Evolutionary conservation across 2,329 filamentous ascomycete genomes (phyloP).

Genomic region (Aureobasidium sp.): DNA sequence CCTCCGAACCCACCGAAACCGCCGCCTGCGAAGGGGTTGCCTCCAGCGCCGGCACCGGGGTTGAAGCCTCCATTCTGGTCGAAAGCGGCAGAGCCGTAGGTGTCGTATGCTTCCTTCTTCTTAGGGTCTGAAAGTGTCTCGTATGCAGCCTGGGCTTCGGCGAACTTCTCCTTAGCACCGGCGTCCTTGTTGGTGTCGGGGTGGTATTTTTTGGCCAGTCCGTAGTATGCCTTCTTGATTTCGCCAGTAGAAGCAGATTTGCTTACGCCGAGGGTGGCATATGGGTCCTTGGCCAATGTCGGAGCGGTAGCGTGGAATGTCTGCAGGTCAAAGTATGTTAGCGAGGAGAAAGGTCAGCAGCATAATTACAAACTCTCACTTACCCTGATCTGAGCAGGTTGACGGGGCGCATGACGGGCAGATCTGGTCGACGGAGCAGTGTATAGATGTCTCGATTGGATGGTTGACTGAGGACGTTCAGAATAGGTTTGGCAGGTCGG

Average conservation of each 20-base stretch:
- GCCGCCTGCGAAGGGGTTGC: constrained; percentile 48
- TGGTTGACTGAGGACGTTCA: constrained; percentile 14
- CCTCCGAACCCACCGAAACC: constrained; percentile 35
- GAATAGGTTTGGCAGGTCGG: constrained; percentile 19
- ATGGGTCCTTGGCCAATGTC: constrained; percentile 62
- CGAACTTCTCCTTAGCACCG: constrained; percentile 88
- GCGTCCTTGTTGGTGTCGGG: constrained; percentile 97
- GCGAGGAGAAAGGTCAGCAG: constrained; percentile 11
- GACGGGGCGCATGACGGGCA: constrained; percentile 5
- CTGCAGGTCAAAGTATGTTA: constrained; percentile 26
- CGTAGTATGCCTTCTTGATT: constrained; percentile 98
- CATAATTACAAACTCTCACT: constrained; percentile 12
- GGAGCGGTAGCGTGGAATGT: constrained; percentile 54
- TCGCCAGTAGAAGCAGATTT: constrained; percentile 75
- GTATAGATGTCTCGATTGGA: constrained; percentile 8
- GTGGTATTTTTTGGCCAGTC: constrained; percentile 93
- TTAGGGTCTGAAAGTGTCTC: constrained; percentile 87
- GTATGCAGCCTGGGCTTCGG: constrained; percentile 87
- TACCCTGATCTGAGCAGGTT: constrained; percentile 14
- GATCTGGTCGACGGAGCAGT: constrained; percentile 5
- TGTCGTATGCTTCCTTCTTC: constrained; percentile 87
- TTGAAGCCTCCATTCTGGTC: constrained; percentile 61
- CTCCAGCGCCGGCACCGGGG: constrained; percentile 55
- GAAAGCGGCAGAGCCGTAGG: constrained; percentile 75
- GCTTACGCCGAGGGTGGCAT: constrained; percentile 73